phyloP scores from a whole-genome alignment of 352 stramenopile species.

The Phytophthora boehmeriae region DNA sequence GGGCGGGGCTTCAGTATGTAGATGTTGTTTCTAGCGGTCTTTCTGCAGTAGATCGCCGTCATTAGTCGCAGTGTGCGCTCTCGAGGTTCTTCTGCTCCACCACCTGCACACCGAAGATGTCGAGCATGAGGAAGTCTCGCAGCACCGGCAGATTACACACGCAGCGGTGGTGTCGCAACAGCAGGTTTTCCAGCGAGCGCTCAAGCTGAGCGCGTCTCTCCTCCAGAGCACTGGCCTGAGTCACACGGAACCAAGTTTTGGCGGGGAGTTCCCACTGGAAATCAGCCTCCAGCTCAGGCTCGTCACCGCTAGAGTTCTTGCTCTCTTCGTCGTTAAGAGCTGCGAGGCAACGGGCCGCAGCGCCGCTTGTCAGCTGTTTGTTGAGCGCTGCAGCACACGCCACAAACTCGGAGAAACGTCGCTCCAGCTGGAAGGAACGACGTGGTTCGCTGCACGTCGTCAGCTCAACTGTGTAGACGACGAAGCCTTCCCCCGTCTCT shows the following conservation, averaged over 20 bases:
- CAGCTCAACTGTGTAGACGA: constrained; percentile 64
- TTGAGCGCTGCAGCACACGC: constrained; percentile 55
- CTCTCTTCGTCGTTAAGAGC: constrained; percentile 13
- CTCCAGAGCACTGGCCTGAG: constrained; percentile 59
- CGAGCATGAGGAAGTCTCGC: constrained; percentile 83
- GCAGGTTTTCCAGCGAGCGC: constrained; percentile 50
- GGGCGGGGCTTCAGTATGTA: constrained; percentile 2
- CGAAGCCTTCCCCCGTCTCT: constrained; percentile 68
- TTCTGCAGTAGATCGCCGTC: constrained; percentile 7
- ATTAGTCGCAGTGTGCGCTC: constrained; percentile 20
- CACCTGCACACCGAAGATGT: constrained; percentile 77
- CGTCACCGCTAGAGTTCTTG: constrained; percentile 3
- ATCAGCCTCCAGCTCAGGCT: not conserved
- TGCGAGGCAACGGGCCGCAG: constrained; percentile 13
- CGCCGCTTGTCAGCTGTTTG: constrained; percentile 35
- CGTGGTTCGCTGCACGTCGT: constrained; percentile 39
- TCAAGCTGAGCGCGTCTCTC: constrained; percentile 69
- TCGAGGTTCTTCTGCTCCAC: constrained; percentile 59
- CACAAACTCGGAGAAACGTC: constrained; percentile 84
- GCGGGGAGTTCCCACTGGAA: constrained; percentile 72
- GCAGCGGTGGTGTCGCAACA: constrained; percentile 41
- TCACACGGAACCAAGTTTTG: constrained; percentile 85
- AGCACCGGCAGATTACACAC: constrained; percentile 57
- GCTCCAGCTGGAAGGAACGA: constrained; percentile 62
- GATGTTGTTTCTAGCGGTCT: not conserved